Evolutionary conservation across 805 yeast species (phyloP).

Genomic region (Candida gorgasii): DNA sequence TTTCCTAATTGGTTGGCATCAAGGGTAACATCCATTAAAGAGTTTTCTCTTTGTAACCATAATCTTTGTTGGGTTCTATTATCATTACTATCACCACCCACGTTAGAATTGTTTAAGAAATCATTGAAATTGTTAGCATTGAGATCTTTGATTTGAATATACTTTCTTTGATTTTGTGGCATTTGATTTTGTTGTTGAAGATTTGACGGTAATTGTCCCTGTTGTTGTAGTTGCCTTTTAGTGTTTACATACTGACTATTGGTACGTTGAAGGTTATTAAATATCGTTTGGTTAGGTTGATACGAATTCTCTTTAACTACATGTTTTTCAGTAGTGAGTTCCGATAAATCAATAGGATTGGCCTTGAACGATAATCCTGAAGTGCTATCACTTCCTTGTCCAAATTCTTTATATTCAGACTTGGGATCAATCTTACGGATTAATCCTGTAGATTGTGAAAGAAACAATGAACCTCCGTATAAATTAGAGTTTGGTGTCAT

Average conservation of each 20-base stretch:
- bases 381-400: conserved; percentile 7
- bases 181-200: neutral
- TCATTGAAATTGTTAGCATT: conserved; percentile 33
- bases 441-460: conserved; percentile 46
- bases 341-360: conserved; percentile 24
- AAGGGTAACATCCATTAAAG: conserved; percentile 56
- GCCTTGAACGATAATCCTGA: conserved; percentile 36
- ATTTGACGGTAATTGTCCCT: conserved; percentile 3
- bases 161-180: neutral
- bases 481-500: conserved; percentile 24
- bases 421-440: conserved; percentile 33
- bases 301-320: conserved; percentile 38
- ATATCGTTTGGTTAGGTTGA: conserved; percentile 44
- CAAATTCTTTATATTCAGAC: neutral
- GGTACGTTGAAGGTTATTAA: conserved; percentile 42
- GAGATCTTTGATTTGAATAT: conserved; percentile 10
- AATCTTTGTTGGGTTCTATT: conserved; percentile 75
- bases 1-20: conserved; percentile 33
- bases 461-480: conserved; percentile 43
- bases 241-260: conserved; percentile 33
- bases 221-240: conserved; percentile 23
- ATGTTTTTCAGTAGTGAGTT: conserved; percentile 30
- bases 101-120: conserved; percentile 21
- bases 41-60: conserved; percentile 81
- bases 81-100: conserved; percentile 9